These are phyloP conservation scores for Globisporangium megalacanthum DNA, from an alignment of 352 stramenopile genomes.

Conservation along the genomic window DNA sequence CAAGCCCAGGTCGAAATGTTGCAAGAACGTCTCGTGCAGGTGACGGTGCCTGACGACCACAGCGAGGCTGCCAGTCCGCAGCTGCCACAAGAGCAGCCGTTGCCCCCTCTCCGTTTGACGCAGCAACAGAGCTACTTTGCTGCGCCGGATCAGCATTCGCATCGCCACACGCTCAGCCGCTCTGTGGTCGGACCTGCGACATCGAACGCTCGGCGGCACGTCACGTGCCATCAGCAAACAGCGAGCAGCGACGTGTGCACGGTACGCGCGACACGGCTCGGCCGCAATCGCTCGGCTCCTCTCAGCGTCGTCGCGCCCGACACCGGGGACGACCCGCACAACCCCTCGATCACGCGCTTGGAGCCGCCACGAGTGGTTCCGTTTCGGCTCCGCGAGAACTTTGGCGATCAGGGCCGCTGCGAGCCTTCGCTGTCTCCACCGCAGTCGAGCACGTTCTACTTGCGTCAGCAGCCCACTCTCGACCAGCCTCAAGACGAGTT, in stretches of 20 bases:
- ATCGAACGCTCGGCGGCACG: neutral
- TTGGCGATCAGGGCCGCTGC: neutral
- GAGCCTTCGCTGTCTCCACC: neutral
- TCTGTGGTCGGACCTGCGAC: constrained; percentile 1
- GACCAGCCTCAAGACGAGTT: constrained; percentile 1
- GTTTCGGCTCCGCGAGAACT: constrained; percentile 4
- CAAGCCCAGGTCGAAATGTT: constrained; percentile 4
- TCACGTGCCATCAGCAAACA: constrained; percentile 5
- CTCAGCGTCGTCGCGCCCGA: neutral
- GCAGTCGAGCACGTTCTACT: neutral
- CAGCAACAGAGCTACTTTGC: neutral
- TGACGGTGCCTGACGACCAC: neutral
- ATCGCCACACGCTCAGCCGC: constrained; percentile 1
- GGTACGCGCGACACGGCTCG: constrained; percentile 1
- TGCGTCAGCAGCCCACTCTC: constrained; percentile 1
- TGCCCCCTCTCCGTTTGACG: neutral
- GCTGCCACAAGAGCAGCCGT: neutral
- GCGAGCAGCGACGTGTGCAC: constrained; percentile 1
- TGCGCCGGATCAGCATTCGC: neutral
- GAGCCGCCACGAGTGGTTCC: constrained; percentile 2
- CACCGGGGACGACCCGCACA: neutral
- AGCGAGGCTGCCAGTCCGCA: neutral
- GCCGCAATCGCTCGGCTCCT: constrained; percentile 2
- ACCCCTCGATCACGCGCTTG: neutral
- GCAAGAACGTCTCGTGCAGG: constrained; percentile 1